Conservation (phyloP, 805 yeast species). For the Ogataea pini region DNA sequence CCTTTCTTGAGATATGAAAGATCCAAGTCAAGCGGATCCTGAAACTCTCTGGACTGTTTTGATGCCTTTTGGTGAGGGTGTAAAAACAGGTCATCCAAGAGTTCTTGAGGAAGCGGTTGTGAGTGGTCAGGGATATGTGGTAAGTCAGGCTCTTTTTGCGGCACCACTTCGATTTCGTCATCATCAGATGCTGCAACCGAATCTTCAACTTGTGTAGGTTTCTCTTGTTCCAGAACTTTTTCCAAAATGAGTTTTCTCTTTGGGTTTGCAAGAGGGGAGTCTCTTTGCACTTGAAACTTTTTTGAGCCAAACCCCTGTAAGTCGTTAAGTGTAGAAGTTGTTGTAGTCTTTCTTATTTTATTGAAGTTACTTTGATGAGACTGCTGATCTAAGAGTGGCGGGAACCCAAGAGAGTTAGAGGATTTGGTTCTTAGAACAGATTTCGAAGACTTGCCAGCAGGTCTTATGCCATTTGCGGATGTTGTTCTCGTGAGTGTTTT, state of each 20-base stretch:
- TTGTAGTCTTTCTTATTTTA: conserved; percentile 22
- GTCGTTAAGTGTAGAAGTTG: conserved; percentile 10
- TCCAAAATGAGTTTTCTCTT: conserved; percentile 22
- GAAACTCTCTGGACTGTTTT: conserved; percentile 9
- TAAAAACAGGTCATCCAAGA: conserved; percentile 31
- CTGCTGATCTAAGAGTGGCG: conserved; percentile 7
- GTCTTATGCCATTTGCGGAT: conserved; percentile 13
- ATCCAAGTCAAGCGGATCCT: conserved; percentile 31
- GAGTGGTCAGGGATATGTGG: conserved; percentile 48
- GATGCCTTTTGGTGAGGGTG: conserved; percentile 11
- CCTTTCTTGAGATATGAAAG: conserved; percentile 15
- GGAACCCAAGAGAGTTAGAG: conserved; percentile 23
- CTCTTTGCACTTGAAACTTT: conserved; percentile 36
- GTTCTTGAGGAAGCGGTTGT: conserved; percentile 38
- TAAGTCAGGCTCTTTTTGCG: conserved; percentile 39
- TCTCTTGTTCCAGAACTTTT: conserved; percentile 10
- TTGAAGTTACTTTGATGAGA: conserved; percentile 19
- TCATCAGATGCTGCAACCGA: conserved; percentile 30
- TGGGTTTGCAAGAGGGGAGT: conserved; percentile 29
- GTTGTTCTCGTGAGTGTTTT: conserved; percentile 17
- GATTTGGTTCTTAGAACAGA: conserved; percentile 29
- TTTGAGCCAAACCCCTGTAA: conserved; percentile 21
- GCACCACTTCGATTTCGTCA: conserved; percentile 50
- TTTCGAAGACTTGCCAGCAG: conserved; percentile 19
- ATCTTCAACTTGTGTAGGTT: conserved; percentile 10